Evolutionary conservation across 1,284 basidiomycete species (phyloP).

Genomic region (Exobasidium rhododendri): DNA sequence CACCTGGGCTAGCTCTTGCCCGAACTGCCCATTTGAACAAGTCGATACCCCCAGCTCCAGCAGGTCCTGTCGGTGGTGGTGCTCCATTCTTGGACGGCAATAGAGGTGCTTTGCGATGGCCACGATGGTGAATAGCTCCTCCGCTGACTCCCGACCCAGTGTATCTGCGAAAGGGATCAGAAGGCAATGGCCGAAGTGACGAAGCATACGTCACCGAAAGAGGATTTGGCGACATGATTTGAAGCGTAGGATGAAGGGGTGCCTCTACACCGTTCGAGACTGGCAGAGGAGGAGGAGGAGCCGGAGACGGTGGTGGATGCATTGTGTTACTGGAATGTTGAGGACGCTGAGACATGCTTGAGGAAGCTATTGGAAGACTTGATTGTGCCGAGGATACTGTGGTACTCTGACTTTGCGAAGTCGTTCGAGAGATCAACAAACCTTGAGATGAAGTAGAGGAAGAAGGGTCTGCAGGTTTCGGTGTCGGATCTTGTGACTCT

Average conservation of each 20-base stretch:
- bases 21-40: conserved; percentile 50
- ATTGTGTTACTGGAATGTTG: conserved; percentile 1
- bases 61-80: conserved; percentile 29
- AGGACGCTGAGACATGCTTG: neutral
- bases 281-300: neutral
- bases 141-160: conserved; percentile 47
- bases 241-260: conserved; percentile 42
- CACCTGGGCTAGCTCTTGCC: conserved; percentile 44
- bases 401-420: neutral
- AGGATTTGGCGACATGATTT: conserved; percentile 47
- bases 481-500: neutral
- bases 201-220: conserved; percentile 52
- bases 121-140: conserved; percentile 47
- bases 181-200: conserved; percentile 47
- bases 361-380: neutral
- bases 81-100: neutral
- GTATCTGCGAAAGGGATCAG: conserved; percentile 47
- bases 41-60: conserved; percentile 39
- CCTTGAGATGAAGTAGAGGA: neutral
- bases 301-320: conserved; percentile 14
- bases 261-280: conserved; percentile 10
- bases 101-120: conserved; percentile 27
- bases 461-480: neutral
- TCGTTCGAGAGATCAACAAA: neutral
- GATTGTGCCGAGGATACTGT: neutral